Evolutionary conservation across 1,284 basidiomycete genomes (phyloP).

Genomic region (Apiotrichum sp.): DNA sequence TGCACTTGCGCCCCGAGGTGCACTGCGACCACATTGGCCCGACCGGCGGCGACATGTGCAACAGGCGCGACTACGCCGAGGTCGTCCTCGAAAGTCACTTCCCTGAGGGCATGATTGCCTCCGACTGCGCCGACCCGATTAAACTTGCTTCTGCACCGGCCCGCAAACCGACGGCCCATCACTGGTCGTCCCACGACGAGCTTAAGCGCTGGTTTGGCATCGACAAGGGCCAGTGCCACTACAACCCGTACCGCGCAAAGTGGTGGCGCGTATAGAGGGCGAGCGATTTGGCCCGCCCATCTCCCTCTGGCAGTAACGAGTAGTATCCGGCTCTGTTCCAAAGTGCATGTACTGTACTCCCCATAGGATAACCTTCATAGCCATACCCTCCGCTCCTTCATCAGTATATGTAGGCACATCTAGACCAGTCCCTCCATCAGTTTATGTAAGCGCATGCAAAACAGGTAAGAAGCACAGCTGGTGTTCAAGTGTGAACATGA

Average conservation of each 20-base stretch:
- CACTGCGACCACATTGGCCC: constrained; percentile 28
- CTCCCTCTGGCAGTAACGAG: too few species aligned
- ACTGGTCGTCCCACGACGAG: background rate
- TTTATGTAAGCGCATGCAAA: too few species aligned
- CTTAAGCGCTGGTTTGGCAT: background rate
- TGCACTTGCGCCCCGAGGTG: constrained; percentile 16
- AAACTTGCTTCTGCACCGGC: background rate
- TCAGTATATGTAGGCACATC: too few species aligned
- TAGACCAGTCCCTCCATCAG: too few species aligned
- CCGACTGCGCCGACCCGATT: background rate
- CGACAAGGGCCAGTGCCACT: background rate
- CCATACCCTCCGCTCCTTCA: too few species aligned
- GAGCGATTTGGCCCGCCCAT: too few species aligned
- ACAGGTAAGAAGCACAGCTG: too few species aligned
- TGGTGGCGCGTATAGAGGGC: background rate
- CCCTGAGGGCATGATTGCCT: constrained; percentile 21
- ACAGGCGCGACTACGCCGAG: constrained; percentile 18
- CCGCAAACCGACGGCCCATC: background rate
- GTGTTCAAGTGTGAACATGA: too few species aligned
- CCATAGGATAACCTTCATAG: too few species aligned
- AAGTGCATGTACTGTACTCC: too few species aligned
- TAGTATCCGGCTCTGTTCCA: too few species aligned
- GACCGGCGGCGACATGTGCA: constrained; percentile 27
- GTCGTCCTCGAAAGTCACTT: constrained; percentile 24
- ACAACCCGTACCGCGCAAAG: background rate